Evolutionary conservation across 225 moss, liverwort and hornwort species (phyloP).

Genomic region (Straminergon stramineum): DNA sequence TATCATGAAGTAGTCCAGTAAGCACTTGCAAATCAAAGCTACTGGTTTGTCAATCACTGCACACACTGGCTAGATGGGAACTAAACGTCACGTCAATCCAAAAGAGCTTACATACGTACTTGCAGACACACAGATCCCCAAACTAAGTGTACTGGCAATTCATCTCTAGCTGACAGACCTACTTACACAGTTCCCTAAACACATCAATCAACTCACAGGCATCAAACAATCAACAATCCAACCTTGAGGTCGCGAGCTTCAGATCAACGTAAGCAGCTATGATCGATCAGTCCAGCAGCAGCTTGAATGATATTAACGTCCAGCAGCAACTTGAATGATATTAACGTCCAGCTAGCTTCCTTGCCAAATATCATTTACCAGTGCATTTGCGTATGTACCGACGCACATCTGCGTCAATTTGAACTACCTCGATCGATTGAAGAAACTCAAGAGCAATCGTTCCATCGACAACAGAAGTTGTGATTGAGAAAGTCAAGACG

Average conservation of each 20-base stretch:
- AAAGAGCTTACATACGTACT: not conserved
- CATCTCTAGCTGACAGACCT: not conserved
- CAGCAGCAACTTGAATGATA: not conserved
- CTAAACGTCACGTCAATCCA: not conserved
- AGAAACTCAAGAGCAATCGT: not conserved
- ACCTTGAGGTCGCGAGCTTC: not conserved
- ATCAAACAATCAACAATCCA: not conserved
- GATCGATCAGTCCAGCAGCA: not conserved
- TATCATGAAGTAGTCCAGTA: not conserved
- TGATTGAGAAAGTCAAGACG: not conserved
- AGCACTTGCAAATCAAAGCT: not conserved
- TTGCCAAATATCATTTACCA: not conserved
- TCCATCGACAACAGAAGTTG: not conserved
- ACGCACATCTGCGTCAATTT: not conserved
- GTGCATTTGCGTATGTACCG: not conserved
- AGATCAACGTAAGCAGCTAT: not conserved
- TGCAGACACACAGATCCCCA: not conserved
- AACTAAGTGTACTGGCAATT: not conserved
- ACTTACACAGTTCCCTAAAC: not conserved
- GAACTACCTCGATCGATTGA: no score
- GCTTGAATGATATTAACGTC: conserved; percentile 1
- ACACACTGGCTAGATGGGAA: not conserved
- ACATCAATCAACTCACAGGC: not conserved
- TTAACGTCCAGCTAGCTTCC: not conserved
- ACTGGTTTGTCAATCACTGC: not conserved